Evolutionary conservation across 192 early-diverging fungal genomes (phyloP).

Genomic region (Spizellomyces punctatus): DNA sequence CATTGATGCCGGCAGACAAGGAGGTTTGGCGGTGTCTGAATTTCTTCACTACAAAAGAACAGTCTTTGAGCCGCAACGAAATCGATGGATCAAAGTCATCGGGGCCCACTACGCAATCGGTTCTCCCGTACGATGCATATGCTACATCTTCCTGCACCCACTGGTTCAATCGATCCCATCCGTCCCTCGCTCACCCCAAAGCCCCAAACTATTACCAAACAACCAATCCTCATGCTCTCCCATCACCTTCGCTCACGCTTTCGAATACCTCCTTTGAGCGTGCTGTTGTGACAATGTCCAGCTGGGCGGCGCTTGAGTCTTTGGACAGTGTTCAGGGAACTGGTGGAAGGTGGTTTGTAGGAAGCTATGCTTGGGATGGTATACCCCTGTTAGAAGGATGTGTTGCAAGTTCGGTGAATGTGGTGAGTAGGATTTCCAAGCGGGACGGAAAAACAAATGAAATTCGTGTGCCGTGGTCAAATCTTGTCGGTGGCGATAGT

Average conservation of each 20-base stretch:
- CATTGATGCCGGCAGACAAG: constrained; percentile 44
- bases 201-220: constrained; percentile 43
- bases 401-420: constrained; percentile 45
- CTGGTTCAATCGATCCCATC: constrained; percentile 39
- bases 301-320: constrained; percentile 16
- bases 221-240: constrained; percentile 48
- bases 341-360: constrained; percentile 51
- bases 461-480: constrained; percentile 9
- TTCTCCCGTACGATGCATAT: constrained; percentile 30
- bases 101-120: background rate
- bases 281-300: constrained; percentile 40
- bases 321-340: constrained; percentile 42
- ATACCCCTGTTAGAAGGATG: constrained; percentile 61
- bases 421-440: constrained; percentile 29
- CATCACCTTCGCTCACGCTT: constrained; percentile 32
- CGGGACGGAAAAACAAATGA: no score
- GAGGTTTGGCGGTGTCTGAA: constrained; percentile 51
- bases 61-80: background rate
- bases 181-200: background rate
- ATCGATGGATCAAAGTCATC: no score
- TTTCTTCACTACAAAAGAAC: constrained; percentile 24
- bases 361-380: constrained; percentile 48
- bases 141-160: constrained; percentile 44
- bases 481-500: background rate
- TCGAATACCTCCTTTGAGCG: constrained; percentile 50